phyloP scores from a whole-genome alignment of 2,329 filamentous ascomycete genomes.

The Chaetomium globosum region DNA sequence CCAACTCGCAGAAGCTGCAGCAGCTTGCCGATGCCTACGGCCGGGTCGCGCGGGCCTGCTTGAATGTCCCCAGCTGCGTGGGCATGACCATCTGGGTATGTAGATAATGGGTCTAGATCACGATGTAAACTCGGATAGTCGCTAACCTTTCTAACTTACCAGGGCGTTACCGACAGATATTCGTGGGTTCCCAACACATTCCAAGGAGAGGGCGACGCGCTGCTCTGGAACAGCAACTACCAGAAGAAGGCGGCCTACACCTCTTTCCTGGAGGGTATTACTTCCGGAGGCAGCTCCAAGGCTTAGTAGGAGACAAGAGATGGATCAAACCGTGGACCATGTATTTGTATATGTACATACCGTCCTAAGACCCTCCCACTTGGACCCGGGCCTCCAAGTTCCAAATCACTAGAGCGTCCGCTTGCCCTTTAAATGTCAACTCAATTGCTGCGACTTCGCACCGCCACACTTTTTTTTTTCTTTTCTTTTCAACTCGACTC shows the following conservation, averaged over 20 bases:
- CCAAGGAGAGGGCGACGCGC: conserved; percentile 20
- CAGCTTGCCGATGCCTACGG: conserved; percentile 19
- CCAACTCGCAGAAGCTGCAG: not conserved
- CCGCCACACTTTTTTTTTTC: no score
- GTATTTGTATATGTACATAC: not conserved
- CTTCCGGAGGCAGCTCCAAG: not conserved
- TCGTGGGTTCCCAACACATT: conserved; percentile 3
- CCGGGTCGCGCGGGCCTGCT: conserved; percentile 20
- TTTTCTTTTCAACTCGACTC: not conserved
- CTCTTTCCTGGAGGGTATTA: conserved; percentile 3
- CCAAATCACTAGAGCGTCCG: no score
- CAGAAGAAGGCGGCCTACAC: conserved; percentile 25
- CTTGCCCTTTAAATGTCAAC: no score
- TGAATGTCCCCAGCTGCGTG: conserved; percentile 19
- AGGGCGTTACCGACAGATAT: not conserved
- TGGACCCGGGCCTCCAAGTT: no score
- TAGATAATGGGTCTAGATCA: not conserved
- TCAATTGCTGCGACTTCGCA: no score
- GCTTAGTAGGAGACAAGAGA: not conserved
- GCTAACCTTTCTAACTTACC: not conserved
- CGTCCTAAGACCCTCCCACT: not conserved
- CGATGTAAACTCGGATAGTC: not conserved
- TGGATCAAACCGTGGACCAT: not conserved
- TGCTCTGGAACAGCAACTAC: conserved; percentile 26
- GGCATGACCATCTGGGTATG: conserved; percentile 24